phyloP scores from a whole-genome alignment of 805 yeast genomes.

The Suhomyces sp. region DNA sequence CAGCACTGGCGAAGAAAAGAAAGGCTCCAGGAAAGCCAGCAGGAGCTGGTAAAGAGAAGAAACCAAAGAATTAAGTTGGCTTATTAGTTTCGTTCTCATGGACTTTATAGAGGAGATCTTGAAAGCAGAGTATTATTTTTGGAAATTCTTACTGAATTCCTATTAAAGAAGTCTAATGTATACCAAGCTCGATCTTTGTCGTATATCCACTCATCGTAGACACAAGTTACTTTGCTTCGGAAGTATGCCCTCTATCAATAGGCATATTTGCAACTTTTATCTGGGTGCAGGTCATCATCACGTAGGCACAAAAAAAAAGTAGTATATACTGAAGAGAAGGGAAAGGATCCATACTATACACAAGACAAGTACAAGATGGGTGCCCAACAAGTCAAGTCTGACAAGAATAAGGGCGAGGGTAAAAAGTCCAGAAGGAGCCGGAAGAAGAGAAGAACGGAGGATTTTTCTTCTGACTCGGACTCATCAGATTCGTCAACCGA shows the following conservation, averaged over 20 bases:
- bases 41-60: slow-evolving; percentile 6
- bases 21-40: slow-evolving; percentile 9
- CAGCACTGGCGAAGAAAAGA: slow-evolving; percentile 53
- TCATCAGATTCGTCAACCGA: slow-evolving; percentile 40
- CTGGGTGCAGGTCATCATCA: background rate
- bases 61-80: background rate
- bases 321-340: too few relatives aligned
- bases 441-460: slow-evolving; percentile 83
- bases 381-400: slow-evolving; percentile 12
- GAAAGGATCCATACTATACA: too few relatives aligned
- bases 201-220: too few relatives aligned
- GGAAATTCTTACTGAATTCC: too few relatives aligned
- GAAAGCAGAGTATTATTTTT: too few relatives aligned
- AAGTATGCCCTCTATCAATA: too few relatives aligned
- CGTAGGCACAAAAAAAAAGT: slow-evolving; percentile 2
- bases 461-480: slow-evolving; percentile 55
- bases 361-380: slow-evolving; percentile 7
- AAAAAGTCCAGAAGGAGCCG: slow-evolving; percentile 51
- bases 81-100: background rate
- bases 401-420: slow-evolving; percentile 5
- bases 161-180: too few relatives aligned
- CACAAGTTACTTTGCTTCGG: too few relatives aligned
- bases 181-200: too few relatives aligned
- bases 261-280: slow-evolving; percentile 1
- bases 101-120: background rate